These are phyloP conservation scores for Phytopythium delawarense DNA, from an alignment of 352 stramenopile species.

Conservation along the genomic window DNA sequence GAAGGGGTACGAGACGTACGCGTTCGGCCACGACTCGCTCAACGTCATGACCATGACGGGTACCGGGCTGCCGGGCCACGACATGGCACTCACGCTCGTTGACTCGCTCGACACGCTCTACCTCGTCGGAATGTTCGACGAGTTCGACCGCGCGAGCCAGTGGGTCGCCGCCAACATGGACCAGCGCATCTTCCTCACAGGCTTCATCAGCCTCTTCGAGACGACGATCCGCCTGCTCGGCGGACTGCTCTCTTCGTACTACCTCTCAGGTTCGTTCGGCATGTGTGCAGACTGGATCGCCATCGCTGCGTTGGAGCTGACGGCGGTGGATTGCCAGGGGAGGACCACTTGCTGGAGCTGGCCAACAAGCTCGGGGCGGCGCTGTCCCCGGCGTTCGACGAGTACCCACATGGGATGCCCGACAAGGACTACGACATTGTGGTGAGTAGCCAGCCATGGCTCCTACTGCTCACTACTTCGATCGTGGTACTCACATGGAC, in stretches of 20 bases:
- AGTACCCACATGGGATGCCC: constrained; percentile 48
- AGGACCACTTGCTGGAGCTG: constrained; percentile 50
- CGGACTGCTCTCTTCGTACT: constrained; percentile 63
- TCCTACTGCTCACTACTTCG: not conserved
- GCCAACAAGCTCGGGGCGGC: constrained; percentile 61
- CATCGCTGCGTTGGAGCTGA: not conserved
- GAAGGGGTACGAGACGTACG: constrained; percentile 68
- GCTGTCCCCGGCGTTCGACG: constrained; percentile 52
- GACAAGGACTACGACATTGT: constrained; percentile 67
- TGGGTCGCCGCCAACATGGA: constrained; percentile 70
- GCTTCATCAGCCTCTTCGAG: constrained; percentile 76
- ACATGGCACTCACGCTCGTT: constrained; percentile 78
- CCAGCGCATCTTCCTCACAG: constrained; percentile 52
- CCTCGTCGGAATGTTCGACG: constrained; percentile 69
- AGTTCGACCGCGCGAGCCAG: constrained; percentile 63
- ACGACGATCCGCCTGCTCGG: constrained; percentile 77
- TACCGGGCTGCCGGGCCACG: constrained; percentile 47
- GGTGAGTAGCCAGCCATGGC: constrained; percentile 14
- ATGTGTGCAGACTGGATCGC: too few relatives aligned
- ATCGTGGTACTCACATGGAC: not conserved
- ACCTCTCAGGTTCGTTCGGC: constrained; percentile 37
- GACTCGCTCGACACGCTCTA: constrained; percentile 79
- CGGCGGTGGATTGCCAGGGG: constrained; percentile 17
- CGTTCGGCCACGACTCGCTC: constrained; percentile 68
- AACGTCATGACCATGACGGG: constrained; percentile 60